These are phyloP conservation scores for Nicotiana rustica DNA, from an alignment of 305 asterid genomes.

Conservation along the genomic window DNA sequence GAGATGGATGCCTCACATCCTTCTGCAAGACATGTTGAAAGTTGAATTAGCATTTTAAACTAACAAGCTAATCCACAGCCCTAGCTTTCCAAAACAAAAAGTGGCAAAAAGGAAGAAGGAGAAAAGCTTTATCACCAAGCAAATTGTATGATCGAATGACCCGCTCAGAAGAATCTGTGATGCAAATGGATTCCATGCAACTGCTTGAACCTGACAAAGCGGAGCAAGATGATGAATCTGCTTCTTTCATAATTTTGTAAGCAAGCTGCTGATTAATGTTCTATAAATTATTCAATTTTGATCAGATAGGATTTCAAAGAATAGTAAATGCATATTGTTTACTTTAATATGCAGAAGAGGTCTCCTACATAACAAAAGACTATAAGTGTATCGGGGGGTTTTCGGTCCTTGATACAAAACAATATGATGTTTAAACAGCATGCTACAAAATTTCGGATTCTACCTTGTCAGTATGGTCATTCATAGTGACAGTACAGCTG, in stretches of 20 bases:
- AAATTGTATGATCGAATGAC: slow-evolving; percentile 81
- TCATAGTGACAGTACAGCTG: slow-evolving; percentile 76
- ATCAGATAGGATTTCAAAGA: not conserved
- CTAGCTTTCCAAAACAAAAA: not conserved
- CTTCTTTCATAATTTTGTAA: not conserved
- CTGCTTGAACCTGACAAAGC: slow-evolving; percentile 81
- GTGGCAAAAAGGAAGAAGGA: not conserved
- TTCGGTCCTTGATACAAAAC: not conserved
- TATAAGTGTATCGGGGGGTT: no score
- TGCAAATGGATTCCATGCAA: slow-evolving; percentile 81
- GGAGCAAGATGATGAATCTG: slow-evolving; percentile 4
- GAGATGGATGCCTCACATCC: slow-evolving; percentile 73
- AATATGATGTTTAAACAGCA: not conserved
- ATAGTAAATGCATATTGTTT: not conserved
- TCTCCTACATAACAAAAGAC: not conserved
- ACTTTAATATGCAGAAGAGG: not conserved
- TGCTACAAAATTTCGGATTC: slow-evolving; percentile 18
- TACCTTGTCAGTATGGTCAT: slow-evolving; percentile 88
- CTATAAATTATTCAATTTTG: not conserved
- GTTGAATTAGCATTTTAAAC: slow-evolving; percentile 28
- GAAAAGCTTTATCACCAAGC: slow-evolving; percentile 58
- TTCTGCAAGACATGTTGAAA: slow-evolving; percentile 53
- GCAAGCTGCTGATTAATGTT: not conserved
- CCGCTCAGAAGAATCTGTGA: slow-evolving; percentile 94
- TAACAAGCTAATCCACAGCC: not conserved